Percentiles rank a stretch among this genome's conserved stretches.
These are phyloP conservation scores for Apiospora koreana DNA, from an alignment of 2,329 filamentous ascomycete species.

Conservation along the genomic window DNA sequence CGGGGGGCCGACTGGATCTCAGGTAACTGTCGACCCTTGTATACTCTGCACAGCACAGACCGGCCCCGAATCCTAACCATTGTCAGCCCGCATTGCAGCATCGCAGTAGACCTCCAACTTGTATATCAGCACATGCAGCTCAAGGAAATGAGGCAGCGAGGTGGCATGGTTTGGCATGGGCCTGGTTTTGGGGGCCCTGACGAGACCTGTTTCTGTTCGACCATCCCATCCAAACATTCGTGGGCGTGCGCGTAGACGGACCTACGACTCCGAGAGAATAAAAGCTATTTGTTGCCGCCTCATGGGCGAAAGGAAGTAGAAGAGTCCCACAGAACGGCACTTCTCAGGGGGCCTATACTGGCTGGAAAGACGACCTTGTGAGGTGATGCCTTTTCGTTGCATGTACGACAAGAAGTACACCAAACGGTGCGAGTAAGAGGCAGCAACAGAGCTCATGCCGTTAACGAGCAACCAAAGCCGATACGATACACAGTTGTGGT, in stretches of 20 bases:
- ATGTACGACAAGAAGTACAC: background rate
- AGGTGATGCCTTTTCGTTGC: background rate
- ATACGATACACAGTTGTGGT: background rate
- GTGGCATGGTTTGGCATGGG: background rate
- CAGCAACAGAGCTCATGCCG: background rate
- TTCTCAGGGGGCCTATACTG: background rate
- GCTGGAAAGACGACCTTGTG: background rate
- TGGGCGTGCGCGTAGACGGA: no score
- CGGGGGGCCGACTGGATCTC: background rate
- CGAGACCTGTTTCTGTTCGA: background rate
- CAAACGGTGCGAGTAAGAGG: background rate
- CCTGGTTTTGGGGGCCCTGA: background rate
- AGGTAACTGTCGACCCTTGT: background rate
- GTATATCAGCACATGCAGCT: background rate
- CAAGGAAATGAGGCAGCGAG: background rate
- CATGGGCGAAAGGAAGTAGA: background rate
- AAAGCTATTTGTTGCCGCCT: background rate
- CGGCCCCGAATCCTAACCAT: background rate
- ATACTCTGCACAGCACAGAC: background rate
- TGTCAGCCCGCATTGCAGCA: constrained; percentile 3
- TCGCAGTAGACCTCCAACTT: background rate
- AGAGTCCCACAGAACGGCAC: background rate
- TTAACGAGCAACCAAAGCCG: background rate
- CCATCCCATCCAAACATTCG: background rate
- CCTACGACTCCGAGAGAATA: no score